Percentiles rank a stretch among this genome's conserved stretches.
These are phyloP conservation scores for Penicillium cosmopolitanum DNA, from an alignment of 495 filamentous ascomycete species.

Conservation along the genomic window DNA sequence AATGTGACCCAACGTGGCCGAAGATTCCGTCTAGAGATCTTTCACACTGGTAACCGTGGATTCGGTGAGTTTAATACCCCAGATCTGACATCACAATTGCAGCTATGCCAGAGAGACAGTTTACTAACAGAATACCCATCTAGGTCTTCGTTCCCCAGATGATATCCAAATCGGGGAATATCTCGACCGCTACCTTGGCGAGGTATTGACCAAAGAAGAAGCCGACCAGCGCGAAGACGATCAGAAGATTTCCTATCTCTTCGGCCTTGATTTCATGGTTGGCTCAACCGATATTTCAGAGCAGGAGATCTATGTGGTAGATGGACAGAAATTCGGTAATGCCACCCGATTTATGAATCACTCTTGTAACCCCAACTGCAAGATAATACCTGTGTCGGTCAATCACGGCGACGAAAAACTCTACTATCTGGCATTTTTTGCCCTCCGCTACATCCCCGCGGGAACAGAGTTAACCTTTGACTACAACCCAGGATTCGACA, in stretches of 20 bases:
- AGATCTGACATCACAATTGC: no score
- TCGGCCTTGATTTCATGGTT: conserved; percentile 79
- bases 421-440: conserved; percentile 90
- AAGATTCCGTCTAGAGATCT: conserved; percentile 76
- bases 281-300: conserved; percentile 31
- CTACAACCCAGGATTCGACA: conserved; percentile 67
- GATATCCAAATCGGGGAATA: conserved; percentile 78
- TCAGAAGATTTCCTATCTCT: conserved; percentile 67
- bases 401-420: conserved; percentile 68
- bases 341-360: conserved; percentile 68
- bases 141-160: conserved; percentile 70
- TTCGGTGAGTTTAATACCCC: conserved; percentile 65
- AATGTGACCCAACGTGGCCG: conserved; percentile 80
- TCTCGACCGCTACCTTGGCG: conserved; percentile 86
- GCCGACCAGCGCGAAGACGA: conserved; percentile 65
- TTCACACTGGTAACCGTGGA: conserved; percentile 74
- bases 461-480: conserved; percentile 85
- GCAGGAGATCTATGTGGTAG: conserved; percentile 54
- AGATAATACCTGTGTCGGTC: conserved; percentile 81
- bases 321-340: conserved; percentile 62
- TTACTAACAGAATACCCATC: conserved; percentile 5
- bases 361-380: conserved; percentile 72
- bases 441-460: conserved; percentile 66
- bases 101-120: background rate
- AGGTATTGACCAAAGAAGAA: conserved; percentile 75